phyloP scores from a whole-genome alignment of 305 asterid species.

The Ilex paraguariensis region DNA sequence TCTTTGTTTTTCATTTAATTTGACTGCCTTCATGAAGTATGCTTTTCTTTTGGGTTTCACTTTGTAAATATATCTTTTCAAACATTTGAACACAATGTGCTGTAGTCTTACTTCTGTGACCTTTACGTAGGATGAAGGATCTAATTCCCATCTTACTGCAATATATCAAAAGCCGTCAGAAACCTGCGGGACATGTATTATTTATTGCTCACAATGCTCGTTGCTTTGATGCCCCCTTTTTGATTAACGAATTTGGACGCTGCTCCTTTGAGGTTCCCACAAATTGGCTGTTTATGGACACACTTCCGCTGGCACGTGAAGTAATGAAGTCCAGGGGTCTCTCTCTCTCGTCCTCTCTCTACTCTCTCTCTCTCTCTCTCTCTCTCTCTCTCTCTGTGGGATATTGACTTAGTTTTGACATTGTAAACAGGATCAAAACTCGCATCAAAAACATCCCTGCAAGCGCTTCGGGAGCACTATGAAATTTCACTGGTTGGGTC shows the following conservation, averaged over 20 bases:
- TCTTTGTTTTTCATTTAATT: too few species aligned
- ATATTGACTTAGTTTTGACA: slow-evolving; percentile 11
- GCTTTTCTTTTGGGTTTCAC: too few species aligned
- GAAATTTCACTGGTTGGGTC: slow-evolving; percentile 49
- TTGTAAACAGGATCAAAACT: slow-evolving; percentile 44
- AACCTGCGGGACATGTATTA: slow-evolving; percentile 77
- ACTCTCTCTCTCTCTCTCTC: neutral
- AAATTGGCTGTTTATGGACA: slow-evolving; percentile 73
- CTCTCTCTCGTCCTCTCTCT: slow-evolving; percentile 11
- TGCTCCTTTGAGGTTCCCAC: slow-evolving; percentile 65
- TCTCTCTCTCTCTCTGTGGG: too few species aligned
- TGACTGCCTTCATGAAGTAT: too few species aligned
- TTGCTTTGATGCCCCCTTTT: slow-evolving; percentile 76
- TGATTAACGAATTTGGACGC: slow-evolving; percentile 62
- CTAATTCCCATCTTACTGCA: slow-evolving; percentile 69
- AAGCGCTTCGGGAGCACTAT: slow-evolving; percentile 60
- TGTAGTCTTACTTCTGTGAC: slow-evolving; percentile 10
- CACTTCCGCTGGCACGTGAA: slow-evolving; percentile 67
- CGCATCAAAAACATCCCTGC: slow-evolving; percentile 35
- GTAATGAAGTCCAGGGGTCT: slow-evolving; percentile 62
- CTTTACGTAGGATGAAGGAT: slow-evolving; percentile 82
- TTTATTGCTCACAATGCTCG: slow-evolving; percentile 81
- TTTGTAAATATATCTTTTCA: too few species aligned
- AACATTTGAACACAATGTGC: too few species aligned
- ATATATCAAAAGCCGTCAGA: slow-evolving; percentile 70